These are phyloP conservation scores for Sesbania bispinosa DNA, from an alignment of 306 rosid genomes.

Conservation along the genomic window DNA sequence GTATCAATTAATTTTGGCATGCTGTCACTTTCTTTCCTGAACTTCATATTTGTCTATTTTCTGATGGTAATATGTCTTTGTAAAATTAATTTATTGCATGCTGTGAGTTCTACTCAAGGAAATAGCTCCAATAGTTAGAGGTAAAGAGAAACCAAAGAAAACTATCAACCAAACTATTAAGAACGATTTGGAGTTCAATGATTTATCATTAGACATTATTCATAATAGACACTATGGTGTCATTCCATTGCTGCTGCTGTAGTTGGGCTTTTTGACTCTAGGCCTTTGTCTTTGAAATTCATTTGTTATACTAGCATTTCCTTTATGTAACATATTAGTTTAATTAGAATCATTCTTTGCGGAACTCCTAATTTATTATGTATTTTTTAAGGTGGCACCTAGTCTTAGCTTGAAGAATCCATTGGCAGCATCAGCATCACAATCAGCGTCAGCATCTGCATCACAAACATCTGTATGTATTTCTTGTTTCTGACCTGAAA, in stretches of 20 bases:
- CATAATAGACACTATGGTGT: not conserved
- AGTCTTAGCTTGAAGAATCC: conserved; percentile 60
- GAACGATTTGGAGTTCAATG: not conserved
- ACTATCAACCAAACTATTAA: not conserved
- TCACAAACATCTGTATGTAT: conserved; percentile 69
- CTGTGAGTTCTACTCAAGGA: not conserved
- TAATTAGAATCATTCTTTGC: not conserved
- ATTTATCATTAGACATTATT: not conserved
- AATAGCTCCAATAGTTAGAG: not conserved
- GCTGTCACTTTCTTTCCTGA: not conserved
- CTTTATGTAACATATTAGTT: not conserved
- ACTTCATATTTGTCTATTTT: not conserved
- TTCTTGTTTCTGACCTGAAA: conserved; percentile 24
- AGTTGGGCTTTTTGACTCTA: not conserved
- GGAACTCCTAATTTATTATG: conserved; percentile 24
- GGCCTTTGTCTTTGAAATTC: not conserved
- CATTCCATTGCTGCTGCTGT: not conserved
- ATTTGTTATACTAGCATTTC: not conserved
- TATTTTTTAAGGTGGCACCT: conserved; percentile 63
- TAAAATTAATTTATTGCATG: not conserved
- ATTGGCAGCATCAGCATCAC: conserved; percentile 45
- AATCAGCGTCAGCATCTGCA: conserved; percentile 47
- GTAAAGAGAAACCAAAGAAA: not conserved
- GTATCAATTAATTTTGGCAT: conserved; percentile 7
- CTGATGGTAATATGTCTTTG: conserved; percentile 10